phyloP scores from a whole-genome alignment of 176 grass and related monocot genomes.

The Musa beccarii region DNA sequence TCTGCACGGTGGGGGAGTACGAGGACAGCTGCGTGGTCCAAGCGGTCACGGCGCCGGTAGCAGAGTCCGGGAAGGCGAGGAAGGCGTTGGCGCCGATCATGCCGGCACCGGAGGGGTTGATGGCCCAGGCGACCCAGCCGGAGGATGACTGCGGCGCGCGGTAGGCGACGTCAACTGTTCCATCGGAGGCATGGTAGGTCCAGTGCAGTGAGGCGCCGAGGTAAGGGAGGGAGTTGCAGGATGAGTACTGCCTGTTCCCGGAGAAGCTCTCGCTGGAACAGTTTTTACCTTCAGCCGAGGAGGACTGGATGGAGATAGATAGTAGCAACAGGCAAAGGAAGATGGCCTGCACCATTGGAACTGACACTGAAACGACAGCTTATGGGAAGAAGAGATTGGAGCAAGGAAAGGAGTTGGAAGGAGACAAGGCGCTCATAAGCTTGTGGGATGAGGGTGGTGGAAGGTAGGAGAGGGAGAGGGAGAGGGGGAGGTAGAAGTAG shows the following conservation, averaged over 20 bases:
- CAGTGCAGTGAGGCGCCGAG: constrained; percentile 66
- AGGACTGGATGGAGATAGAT: constrained; percentile 2
- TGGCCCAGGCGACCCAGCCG: constrained; percentile 78
- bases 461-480: background rate
- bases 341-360: background rate
- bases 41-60: constrained; percentile 21
- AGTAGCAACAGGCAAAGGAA: constrained; percentile 17
- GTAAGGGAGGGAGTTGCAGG: constrained; percentile 37
- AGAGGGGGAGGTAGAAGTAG: background rate
- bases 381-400: background rate
- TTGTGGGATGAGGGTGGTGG: background rate
- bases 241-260: constrained; percentile 25
- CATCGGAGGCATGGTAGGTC: constrained; percentile 63
- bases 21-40: constrained; percentile 18
- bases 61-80: constrained; percentile 43
- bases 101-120: constrained; percentile 27
- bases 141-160: constrained; percentile 17
- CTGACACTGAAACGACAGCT: background rate
- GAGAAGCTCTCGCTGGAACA: constrained; percentile 42
- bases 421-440: background rate
- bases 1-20: background rate
- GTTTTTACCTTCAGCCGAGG: constrained; percentile 29
- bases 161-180: constrained; percentile 62
- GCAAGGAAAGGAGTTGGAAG: background rate
- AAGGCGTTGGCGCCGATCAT: constrained; percentile 51